These are phyloP conservation scores for Bauhinia variegata DNA, from an alignment of 306 rosid species.

Conservation along the genomic window DNA sequence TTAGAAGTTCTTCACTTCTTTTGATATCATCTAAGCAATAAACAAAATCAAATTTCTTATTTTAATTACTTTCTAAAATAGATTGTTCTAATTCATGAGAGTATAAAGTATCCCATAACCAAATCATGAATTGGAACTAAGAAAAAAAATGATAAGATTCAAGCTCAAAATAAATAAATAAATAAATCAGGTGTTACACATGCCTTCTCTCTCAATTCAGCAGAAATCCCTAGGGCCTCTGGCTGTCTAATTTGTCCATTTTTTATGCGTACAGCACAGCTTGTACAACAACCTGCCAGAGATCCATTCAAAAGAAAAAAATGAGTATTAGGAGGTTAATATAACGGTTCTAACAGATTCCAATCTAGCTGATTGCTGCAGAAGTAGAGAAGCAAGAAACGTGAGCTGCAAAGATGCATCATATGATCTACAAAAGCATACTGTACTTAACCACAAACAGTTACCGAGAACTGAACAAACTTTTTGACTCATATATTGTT, in stretches of 20 bases:
- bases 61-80: neutral
- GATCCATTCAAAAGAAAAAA: conserved; percentile 24
- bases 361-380: neutral
- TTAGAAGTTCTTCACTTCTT: too few relatives aligned
- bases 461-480: conserved; percentile 1
- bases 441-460: conserved; percentile 6
- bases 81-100: neutral
- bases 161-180: neutral
- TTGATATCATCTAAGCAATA: conserved; percentile 16
- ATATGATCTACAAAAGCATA: conserved; percentile 13
- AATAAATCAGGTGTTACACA: conserved; percentile 8
- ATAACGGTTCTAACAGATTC: conserved; percentile 23
- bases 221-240: conserved; percentile 93
- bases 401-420: conserved; percentile 14
- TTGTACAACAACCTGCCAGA: conserved; percentile 91
- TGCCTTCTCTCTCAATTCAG: conserved; percentile 84
- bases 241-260: conserved; percentile 91
- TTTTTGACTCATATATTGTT: neutral
- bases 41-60: neutral
- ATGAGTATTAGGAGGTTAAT: conserved; percentile 13
- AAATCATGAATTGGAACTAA: conserved; percentile 25
- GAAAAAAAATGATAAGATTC: conserved; percentile 28
- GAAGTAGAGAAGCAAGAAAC: neutral
- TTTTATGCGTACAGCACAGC: conserved; percentile 96
- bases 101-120: conserved; percentile 4